Evolutionary conservation across 768 basidiomycete species (phyloP).

Genomic region (Glaciozyma antarctica): DNA sequence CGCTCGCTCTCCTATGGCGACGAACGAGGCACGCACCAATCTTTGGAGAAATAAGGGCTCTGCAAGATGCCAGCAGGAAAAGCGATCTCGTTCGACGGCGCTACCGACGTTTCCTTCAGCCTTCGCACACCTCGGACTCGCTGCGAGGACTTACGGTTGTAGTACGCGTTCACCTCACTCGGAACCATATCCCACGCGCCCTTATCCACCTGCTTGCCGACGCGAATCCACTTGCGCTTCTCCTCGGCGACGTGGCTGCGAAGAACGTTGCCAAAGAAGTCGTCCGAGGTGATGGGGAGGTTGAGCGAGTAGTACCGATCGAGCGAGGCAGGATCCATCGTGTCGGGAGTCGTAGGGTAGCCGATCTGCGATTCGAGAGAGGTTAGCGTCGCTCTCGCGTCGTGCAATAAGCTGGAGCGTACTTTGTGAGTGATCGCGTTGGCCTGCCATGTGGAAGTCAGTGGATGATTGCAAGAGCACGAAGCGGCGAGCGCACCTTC

Average conservation of each 20-base stretch:
- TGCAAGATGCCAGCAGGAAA: conserved; percentile 95
- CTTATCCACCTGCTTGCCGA: conserved; percentile 61
- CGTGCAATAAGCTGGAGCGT: conserved; percentile 71
- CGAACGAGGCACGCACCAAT: conserved; percentile 50
- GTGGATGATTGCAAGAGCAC: background rate
- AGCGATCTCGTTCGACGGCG: conserved; percentile 53
- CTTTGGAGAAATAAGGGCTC: conserved; percentile 67
- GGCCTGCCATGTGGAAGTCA: conserved; percentile 45
- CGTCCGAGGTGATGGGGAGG: conserved; percentile 56
- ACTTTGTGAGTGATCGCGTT: conserved; percentile 58
- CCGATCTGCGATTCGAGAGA: conserved; percentile 50
- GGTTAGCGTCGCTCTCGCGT: conserved; percentile 47
- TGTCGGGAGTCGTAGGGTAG: conserved; percentile 72
- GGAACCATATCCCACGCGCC: conserved; percentile 83
- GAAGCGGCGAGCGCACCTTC: conserved; percentile 50
- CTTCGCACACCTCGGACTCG: background rate
- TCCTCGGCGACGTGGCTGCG: conserved; percentile 54
- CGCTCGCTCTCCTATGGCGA: background rate
- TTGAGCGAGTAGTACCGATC: conserved; percentile 56
- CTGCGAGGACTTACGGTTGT: conserved; percentile 59
- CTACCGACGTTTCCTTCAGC: background rate
- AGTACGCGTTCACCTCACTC: conserved; percentile 66
- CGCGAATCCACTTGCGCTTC: conserved; percentile 60
- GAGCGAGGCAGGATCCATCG: conserved; percentile 58
- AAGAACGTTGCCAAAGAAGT: conserved; percentile 78